These are phyloP conservation scores for Hypomontagnella submonticulosa DNA, from an alignment of 495 filamentous ascomycete genomes.

Conservation along the genomic window DNA sequence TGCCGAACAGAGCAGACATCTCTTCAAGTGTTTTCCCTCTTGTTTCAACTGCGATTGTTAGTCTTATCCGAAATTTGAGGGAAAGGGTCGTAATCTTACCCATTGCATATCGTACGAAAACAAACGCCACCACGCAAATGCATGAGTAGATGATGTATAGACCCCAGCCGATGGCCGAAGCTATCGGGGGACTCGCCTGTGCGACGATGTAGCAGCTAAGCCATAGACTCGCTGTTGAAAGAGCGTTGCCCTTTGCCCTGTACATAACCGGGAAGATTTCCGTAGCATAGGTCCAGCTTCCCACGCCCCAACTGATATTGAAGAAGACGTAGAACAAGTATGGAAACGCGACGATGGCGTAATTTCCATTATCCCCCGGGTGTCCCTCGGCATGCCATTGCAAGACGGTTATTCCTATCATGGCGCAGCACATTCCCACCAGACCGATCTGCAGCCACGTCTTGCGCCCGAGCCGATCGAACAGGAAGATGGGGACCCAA, in stretches of 20 bases:
- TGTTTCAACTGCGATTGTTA: conserved; percentile 32
- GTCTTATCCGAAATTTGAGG: neutral
- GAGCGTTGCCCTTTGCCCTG: conserved; percentile 34
- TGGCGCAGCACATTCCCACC: conserved; percentile 42
- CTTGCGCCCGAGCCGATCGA: conserved; percentile 43
- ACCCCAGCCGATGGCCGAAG: conserved; percentile 35
- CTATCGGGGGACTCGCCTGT: conserved; percentile 40
- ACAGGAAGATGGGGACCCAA: conserved; percentile 44
- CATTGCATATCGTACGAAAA: conserved; percentile 41
- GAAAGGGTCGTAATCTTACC: conserved; percentile 8
- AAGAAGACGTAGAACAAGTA: conserved; percentile 47
- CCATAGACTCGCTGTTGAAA: conserved; percentile 40
- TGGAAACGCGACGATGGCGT: conserved; percentile 46
- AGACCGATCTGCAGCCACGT: conserved; percentile 45
- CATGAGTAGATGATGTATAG: conserved; percentile 43
- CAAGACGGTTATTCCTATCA: conserved; percentile 39
- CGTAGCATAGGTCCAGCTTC: conserved; percentile 47
- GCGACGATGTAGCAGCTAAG: conserved; percentile 41
- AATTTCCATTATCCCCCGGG: conserved; percentile 33
- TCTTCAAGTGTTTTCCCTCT: conserved; percentile 35
- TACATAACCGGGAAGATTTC: conserved; percentile 46
- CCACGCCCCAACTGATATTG: conserved; percentile 47
- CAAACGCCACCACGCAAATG: conserved; percentile 38
- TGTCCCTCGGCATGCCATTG: conserved; percentile 40
- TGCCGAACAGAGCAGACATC: conserved; percentile 36